These are phyloP conservation scores for Trichoderma sp. DNA, from an alignment of 2,329 filamentous ascomycete genomes.

Conservation along the genomic window DNA sequence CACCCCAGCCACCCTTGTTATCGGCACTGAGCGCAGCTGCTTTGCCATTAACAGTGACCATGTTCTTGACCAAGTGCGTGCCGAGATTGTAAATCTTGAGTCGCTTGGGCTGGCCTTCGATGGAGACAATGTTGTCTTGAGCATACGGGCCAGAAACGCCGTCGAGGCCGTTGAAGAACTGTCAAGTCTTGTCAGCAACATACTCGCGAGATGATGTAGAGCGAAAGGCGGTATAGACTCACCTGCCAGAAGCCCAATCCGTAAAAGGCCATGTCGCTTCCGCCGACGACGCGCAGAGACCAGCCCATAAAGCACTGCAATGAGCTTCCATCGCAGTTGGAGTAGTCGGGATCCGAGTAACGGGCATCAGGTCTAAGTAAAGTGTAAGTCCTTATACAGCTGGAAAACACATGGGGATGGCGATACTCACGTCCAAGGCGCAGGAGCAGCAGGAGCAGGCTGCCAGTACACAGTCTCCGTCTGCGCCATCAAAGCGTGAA, in stretches of 20 bases:
- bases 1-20: slow-evolving; percentile 38
- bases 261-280: slow-evolving; percentile 25
- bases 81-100: slow-evolving; percentile 30
- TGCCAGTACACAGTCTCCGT: slow-evolving; percentile 51
- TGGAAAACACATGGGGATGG: background rate
- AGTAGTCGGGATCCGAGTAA: slow-evolving; percentile 32
- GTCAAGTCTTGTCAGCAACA: background rate
- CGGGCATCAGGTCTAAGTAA: slow-evolving; percentile 25
- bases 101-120: slow-evolving; percentile 23
- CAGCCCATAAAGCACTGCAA: slow-evolving; percentile 27
- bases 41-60: slow-evolving; percentile 28
- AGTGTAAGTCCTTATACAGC: background rate
- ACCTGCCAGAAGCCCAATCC: slow-evolving; percentile 28
- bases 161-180: slow-evolving; percentile 30
- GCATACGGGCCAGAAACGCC: slow-evolving; percentile 28
- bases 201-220: background rate
- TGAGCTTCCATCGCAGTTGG: slow-evolving; percentile 30
- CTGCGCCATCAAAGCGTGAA: slow-evolving; percentile 50
- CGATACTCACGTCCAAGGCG: slow-evolving; percentile 41
- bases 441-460: slow-evolving; percentile 39
- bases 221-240: background rate
- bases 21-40: slow-evolving; percentile 30
- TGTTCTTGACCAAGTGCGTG: slow-evolving; percentile 29
- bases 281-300: slow-evolving; percentile 27
- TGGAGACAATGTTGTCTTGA: slow-evolving; percentile 30